Evolutionary conservation across 2,329 filamentous ascomycete species (phyloP).

Genomic region (Lanzia echinophila): DNA sequence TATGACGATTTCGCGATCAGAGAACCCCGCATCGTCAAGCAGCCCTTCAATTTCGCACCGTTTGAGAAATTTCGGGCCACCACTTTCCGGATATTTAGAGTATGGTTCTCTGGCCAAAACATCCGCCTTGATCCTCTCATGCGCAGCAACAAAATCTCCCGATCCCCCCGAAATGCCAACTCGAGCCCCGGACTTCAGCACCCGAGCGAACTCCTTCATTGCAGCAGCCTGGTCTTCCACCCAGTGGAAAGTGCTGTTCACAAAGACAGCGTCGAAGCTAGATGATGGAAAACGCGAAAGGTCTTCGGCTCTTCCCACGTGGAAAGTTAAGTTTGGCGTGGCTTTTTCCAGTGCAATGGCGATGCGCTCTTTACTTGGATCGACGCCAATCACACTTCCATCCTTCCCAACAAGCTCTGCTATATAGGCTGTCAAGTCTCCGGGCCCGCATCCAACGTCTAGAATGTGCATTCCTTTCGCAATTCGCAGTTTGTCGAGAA

Average conservation of each 20-base stretch:
- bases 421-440: slow-evolving; percentile 25
- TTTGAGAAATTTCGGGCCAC: slow-evolving; percentile 6
- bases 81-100: not conserved
- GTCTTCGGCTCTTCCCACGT: slow-evolving; percentile 8
- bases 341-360: not conserved
- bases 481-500: slow-evolving; percentile 6
- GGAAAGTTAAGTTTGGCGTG: slow-evolving; percentile 5
- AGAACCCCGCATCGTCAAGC: slow-evolving; percentile 4
- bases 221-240: slow-evolving; percentile 8
- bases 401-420: not conserved
- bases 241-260: slow-evolving; percentile 15
- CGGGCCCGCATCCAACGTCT: slow-evolving; percentile 33
- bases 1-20: not conserved
- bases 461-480: slow-evolving; percentile 18
- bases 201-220: slow-evolving; percentile 7
- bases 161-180: slow-evolving; percentile 14
- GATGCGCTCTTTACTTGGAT: slow-evolving; percentile 12
- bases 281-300: slow-evolving; percentile 1
- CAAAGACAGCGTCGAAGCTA: slow-evolving; percentile 11
- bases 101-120: slow-evolving; percentile 13
- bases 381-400: slow-evolving; percentile 8
- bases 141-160: slow-evolving; percentile 10
- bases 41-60: not conserved
- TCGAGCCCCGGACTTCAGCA: slow-evolving; percentile 8
- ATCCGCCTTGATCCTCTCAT: slow-evolving; percentile 14